phyloP scores from a whole-genome alignment of 1,284 basidiomycete species.

The Heimioporus retisporus region DNA sequence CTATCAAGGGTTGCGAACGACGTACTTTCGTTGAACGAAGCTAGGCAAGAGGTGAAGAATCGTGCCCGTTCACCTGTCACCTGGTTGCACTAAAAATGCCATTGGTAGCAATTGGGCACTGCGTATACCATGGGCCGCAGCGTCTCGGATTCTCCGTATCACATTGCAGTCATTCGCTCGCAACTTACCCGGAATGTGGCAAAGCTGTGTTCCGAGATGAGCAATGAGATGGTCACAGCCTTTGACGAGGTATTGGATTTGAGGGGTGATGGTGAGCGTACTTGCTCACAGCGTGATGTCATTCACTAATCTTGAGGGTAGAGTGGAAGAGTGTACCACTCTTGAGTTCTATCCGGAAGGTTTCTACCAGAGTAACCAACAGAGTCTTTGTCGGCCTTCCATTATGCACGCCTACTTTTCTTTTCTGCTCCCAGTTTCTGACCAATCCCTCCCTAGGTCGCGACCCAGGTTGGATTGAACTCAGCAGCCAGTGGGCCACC shows the following conservation, averaged over 20 bases:
- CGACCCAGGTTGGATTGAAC: constrained; percentile 46
- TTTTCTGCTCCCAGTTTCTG: not conserved
- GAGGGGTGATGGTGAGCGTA: constrained; percentile 14
- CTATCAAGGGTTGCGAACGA: constrained; percentile 51
- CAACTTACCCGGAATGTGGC: constrained; percentile 44
- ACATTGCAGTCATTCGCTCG: constrained; percentile 32
- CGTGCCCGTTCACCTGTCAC: not conserved
- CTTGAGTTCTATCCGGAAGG: constrained; percentile 25
- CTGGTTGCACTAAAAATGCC: no score
- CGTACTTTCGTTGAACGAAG: constrained; percentile 47
- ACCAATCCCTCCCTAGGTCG: not conserved
- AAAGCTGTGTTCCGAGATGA: constrained; percentile 34
- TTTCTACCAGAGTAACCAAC: constrained; percentile 45
- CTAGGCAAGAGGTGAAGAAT: constrained; percentile 22
- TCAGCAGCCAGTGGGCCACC: constrained; percentile 46
- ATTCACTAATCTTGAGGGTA: no score
- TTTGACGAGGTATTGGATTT: constrained; percentile 34
- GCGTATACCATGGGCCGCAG: constrained; percentile 33
- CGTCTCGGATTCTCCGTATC: constrained; percentile 32
- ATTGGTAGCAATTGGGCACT: not conserved
- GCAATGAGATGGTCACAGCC: constrained; percentile 43
- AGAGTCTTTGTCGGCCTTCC: constrained; percentile 50
- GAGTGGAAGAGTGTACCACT: constrained; percentile 38
- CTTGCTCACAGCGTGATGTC: no score
- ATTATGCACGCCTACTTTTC: constrained; percentile 39